A percentile compares a stretch with the other conserved stretches of the same genome.
Evolutionary conservation across 306 rosid genomes (phyloP).

Genomic region (Hippophae gyantsensis): DNA sequence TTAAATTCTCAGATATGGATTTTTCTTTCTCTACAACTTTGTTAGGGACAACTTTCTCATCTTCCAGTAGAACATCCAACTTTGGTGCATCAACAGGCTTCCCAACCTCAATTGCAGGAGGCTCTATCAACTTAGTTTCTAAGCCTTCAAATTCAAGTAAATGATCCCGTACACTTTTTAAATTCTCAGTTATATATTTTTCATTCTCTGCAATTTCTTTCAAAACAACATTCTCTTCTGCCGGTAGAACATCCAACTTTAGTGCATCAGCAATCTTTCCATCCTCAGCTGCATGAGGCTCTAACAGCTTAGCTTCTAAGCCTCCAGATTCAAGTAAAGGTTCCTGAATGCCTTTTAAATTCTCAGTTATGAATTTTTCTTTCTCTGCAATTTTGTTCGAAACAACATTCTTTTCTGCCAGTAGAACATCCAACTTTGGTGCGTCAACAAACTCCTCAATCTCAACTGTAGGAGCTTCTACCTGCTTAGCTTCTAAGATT

Average conservation of each 20-base stretch:
- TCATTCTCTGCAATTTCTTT: neutral
- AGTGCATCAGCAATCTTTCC: neutral
- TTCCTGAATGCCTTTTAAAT: too few relatives aligned
- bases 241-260: neutral
- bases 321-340: neutral
- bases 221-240: neutral
- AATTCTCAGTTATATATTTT: neutral
- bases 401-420: neutral
- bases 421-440: conserved; percentile 16
- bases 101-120: neutral
- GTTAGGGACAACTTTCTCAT: neutral
- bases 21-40: conserved; percentile 1
- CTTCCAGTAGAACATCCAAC: neutral
- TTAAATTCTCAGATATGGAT: neutral
- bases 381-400: conserved; percentile 9
- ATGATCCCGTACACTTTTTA: neutral
- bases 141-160: neutral
- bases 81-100: neutral
- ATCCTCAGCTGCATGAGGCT: neutral
- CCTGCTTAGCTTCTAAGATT: neutral
- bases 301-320: neutral
- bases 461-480: neutral
- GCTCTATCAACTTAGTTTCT: neutral
- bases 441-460: conserved; percentile 22
- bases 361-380: conserved; percentile 15